These are phyloP conservation scores for Penicillium sp. DNA, from an alignment of 2,329 filamentous ascomycete species.

Conservation along the genomic window DNA sequence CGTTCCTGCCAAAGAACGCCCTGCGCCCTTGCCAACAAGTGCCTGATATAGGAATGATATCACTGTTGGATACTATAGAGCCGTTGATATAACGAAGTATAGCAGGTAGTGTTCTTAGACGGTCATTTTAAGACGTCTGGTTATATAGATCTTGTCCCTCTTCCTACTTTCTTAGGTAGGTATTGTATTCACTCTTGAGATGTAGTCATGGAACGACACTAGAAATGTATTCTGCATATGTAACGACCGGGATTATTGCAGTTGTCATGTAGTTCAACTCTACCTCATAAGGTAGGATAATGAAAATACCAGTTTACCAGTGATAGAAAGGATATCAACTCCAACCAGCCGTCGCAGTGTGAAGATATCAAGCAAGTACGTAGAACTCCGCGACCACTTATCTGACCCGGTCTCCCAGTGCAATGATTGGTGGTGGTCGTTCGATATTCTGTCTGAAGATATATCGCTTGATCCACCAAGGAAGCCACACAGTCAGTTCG, in stretches of 20 bases:
- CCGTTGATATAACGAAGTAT: too few relatives aligned
- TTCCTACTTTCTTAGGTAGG: too few relatives aligned
- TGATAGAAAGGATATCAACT: not conserved
- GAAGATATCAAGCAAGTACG: not conserved
- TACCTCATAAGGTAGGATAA: not conserved
- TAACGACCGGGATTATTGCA: not conserved
- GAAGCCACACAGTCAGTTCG: conserved; percentile 48
- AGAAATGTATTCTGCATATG: not conserved
- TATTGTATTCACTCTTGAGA: too few relatives aligned
- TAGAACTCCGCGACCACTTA: not conserved
- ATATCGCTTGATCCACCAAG: conserved; percentile 53
- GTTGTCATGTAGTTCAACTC: not conserved
- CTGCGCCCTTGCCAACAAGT: not conserved
- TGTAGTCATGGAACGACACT: not conserved
- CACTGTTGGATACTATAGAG: not conserved
- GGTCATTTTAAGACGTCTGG: too few relatives aligned
- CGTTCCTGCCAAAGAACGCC: not conserved
- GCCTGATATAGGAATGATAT: not conserved
- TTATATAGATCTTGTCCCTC: too few relatives aligned
- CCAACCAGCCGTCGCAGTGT: not conserved
- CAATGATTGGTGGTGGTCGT: conserved; percentile 19
- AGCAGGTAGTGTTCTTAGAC: too few relatives aligned
- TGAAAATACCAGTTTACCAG: not conserved
- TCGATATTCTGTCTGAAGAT: conserved; percentile 42
- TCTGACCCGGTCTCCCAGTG: conserved; percentile 10